Percentiles rank a stretch among this genome's conserved stretches.
Evolutionary conservation across 2,329 filamentous ascomycete genomes (phyloP).

Genomic region (Neonectria neomacrospora): DNA sequence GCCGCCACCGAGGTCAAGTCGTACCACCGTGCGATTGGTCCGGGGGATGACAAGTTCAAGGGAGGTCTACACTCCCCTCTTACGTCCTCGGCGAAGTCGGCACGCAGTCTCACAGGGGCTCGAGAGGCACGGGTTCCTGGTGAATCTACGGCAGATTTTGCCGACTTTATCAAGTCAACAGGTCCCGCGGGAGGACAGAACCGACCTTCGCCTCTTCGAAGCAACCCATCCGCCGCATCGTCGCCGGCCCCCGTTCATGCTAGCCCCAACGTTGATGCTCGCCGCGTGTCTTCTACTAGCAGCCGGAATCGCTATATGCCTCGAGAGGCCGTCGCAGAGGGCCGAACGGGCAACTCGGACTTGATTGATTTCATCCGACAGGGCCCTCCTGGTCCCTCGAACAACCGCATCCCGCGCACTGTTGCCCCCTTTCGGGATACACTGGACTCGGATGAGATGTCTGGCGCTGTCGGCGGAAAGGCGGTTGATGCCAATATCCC

Average conservation of each 20-base stretch:
- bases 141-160: constrained; percentile 83
- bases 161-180: constrained; percentile 88
- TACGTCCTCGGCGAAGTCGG: constrained; percentile 30
- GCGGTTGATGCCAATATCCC: constrained; percentile 68
- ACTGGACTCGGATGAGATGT: constrained; percentile 85
- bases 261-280: constrained; percentile 53
- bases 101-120: constrained; percentile 54
- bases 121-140: constrained; percentile 78
- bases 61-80: constrained; percentile 37
- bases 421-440: constrained; percentile 87
- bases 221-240: constrained; percentile 33
- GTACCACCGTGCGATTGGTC: constrained; percentile 26
- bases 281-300: constrained; percentile 52
- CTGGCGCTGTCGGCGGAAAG: constrained; percentile 58
- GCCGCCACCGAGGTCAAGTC: constrained; percentile 50
- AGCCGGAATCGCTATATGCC: constrained; percentile 71
- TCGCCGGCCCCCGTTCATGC: constrained; percentile 39
- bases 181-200: constrained; percentile 68
- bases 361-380: constrained; percentile 95
- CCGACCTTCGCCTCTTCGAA: constrained; percentile 49
- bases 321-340: constrained; percentile 74
- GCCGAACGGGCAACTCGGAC: constrained; percentile 78
- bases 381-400: constrained; percentile 73
- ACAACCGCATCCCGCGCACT: constrained; percentile 79
- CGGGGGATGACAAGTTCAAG: constrained; percentile 38